Percentiles rank a stretch among this genome's conserved stretches.
phyloP scores from a whole-genome alignment of 306 rosid species.

The Calophaca sinica region DNA sequence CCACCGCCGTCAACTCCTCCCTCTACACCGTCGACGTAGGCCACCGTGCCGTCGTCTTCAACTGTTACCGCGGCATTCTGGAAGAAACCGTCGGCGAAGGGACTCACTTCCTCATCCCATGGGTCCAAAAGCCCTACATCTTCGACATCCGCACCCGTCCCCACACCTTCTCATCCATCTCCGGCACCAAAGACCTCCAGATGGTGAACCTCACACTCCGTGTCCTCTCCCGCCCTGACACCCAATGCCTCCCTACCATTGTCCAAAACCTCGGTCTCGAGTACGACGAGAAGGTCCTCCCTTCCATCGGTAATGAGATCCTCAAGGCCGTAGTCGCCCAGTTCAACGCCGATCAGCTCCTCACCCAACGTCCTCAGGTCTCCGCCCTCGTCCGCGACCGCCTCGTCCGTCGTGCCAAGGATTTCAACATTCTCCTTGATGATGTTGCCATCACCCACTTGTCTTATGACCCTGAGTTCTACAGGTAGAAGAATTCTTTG shows the following conservation, averaged over 20 bases:
- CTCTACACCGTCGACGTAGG: constrained; percentile 94
- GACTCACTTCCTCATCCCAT: constrained; percentile 83
- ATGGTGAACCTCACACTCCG: constrained; percentile 86
- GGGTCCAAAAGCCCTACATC: constrained; percentile 92
- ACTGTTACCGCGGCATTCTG: constrained; percentile 81
- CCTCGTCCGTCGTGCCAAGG: too few relatives aligned
- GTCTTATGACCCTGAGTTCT: too few relatives aligned
- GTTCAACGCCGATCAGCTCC: constrained; percentile 89
- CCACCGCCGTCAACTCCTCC: constrained; percentile 58
- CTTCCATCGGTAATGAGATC: constrained; percentile 86
- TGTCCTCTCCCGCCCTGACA: constrained; percentile 83
- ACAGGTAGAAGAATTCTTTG: too few relatives aligned
- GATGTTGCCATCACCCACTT: too few relatives aligned
- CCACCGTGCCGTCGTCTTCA: constrained; percentile 84
- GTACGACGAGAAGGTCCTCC: constrained; percentile 92
- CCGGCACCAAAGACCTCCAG: constrained; percentile 85
- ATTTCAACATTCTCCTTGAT: too few relatives aligned
- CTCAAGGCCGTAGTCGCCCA: constrained; percentile 85
- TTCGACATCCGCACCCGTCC: constrained; percentile 87
- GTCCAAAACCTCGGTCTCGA: constrained; percentile 85
- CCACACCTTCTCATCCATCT: constrained; percentile 80
- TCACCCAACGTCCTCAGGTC: constrained; percentile 81
- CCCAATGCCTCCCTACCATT: constrained; percentile 63
- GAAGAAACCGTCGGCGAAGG: constrained; percentile 67
- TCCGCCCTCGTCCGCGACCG: constrained; percentile 59